phyloP scores from a whole-genome alignment of 2,329 filamentous ascomycete species.

The Acephala macrosclerotiorum region DNA sequence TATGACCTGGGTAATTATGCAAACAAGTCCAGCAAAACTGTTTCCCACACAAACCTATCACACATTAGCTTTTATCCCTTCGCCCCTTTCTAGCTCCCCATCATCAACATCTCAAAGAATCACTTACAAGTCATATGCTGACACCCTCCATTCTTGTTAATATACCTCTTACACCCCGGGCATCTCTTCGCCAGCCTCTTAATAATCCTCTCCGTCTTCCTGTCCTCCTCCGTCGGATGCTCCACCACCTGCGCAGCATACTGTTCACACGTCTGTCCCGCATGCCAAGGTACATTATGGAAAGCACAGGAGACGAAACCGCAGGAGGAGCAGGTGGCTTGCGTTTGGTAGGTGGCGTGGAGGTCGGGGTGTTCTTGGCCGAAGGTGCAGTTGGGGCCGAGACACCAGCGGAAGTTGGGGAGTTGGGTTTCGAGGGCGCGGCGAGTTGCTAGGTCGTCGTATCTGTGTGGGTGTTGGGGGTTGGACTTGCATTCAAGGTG shows the following conservation, averaged over 20 bases:
- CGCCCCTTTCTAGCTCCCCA: no score
- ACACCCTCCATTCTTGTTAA: slow-evolving; percentile 34
- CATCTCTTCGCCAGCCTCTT: slow-evolving; percentile 32
- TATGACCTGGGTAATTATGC: slow-evolving; percentile 26
- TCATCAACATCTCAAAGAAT: neutral
- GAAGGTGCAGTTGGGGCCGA: slow-evolving; percentile 26
- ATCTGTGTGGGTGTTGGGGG: slow-evolving; percentile 16
- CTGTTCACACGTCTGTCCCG: slow-evolving; percentile 25
- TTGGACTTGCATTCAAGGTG: neutral
- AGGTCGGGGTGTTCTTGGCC: slow-evolving; percentile 29
- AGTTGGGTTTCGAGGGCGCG: slow-evolving; percentile 17
- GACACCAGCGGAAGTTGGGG: slow-evolving; percentile 31
- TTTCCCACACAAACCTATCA: slow-evolving; percentile 26
- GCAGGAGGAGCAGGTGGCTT: slow-evolving; percentile 26
- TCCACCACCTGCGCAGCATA: slow-evolving; percentile 17
- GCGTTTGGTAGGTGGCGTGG: slow-evolving; percentile 5
- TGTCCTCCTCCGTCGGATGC: slow-evolving; percentile 12
- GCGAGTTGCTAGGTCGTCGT: slow-evolving; percentile 24
- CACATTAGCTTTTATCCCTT: neutral
- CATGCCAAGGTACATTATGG: slow-evolving; percentile 31
- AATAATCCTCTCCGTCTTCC: slow-evolving; percentile 29
- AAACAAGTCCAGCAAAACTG: slow-evolving; percentile 31
- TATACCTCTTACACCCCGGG: slow-evolving; percentile 28
- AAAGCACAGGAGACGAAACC: slow-evolving; percentile 22
- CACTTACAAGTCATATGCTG: slow-evolving; percentile 33